Base-by-base conservation (phyloP, 1,139 yeast species). In the Blastobotrys ciferrii region DNA sequence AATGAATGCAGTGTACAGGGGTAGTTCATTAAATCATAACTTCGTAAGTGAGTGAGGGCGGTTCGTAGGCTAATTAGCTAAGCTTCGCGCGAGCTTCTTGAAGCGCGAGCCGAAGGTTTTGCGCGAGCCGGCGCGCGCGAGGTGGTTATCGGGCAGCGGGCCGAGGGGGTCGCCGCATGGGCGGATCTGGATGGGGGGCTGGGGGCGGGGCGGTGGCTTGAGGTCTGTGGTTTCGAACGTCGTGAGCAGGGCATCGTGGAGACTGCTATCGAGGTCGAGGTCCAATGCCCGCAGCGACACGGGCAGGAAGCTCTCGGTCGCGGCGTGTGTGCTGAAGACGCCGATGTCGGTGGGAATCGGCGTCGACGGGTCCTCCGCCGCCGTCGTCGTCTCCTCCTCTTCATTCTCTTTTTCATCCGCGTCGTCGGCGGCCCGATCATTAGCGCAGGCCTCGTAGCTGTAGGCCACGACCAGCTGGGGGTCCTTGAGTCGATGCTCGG, bases 281-380 rank as follows among this genome's bases (percentile, higher is more conserved):
- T 52, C 50, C 43, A 52, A 33, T 9, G 54, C 55, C 41, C 47
- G 49, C 18, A 51, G 39, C 13, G 53, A 42, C 33, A 52, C 38
- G 13, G 55, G 55, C 44, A 51, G 44, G 33, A 51, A 52, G 18
- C 48, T 30, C 12, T 44, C 46, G 11, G 53, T 9, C 7, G 41
- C 44, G 7, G 42, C 39, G 32, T 15, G 13, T 2, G 19, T n/a
- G 4, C 25, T 23, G 18, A 36, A 36, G 4, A 23, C 7, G 25
- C 40, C 40, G 19, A 36, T n/a, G 28, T 36, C 40, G 28, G 17
- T 23, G 7, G 40, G 40, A 7, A 36, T 36, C 12, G 40, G 40
- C 13, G 30, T 36, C 28, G 28, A 6, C 28, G 28, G 9, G 28
- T 9, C 28, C 9, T 23, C 28, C 9, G 28, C 28, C 28, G 28